Evolutionary conservation across 768 basidiomycete genomes (phyloP).

Genomic region (Atractiella rhizophila): DNA sequence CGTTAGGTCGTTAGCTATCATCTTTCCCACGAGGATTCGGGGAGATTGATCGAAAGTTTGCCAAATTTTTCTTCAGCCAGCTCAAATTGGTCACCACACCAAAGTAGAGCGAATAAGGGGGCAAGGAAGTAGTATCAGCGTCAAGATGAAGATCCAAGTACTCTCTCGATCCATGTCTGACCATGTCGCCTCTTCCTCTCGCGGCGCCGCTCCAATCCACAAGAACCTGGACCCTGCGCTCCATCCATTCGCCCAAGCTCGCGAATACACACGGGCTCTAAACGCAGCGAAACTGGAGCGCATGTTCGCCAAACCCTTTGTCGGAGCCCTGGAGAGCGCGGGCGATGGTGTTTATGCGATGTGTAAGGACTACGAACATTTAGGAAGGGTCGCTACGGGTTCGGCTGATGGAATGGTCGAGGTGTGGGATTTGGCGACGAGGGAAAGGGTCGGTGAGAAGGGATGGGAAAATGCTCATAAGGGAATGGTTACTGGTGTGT

Average conservation of each 20-base stretch:
- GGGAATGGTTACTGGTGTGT: slow-evolving; percentile 59
- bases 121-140: neutral
- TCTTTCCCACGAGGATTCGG: too few species aligned
- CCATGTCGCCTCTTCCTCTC: slow-evolving; percentile 34
- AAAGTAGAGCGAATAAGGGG: too few species aligned
- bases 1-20: too few species aligned
- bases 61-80: too few species aligned
- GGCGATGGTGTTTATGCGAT: slow-evolving; percentile 78
- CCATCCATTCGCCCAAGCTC: slow-evolving; percentile 75
- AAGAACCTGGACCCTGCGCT: slow-evolving; percentile 83
- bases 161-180: slow-evolving; percentile 15
- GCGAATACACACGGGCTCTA: slow-evolving; percentile 77
- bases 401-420: slow-evolving; percentile 90
- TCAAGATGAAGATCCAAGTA: slow-evolving; percentile 16
- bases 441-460: slow-evolving; percentile 32
- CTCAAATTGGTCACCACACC: too few species aligned
- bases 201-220: slow-evolving; percentile 62
- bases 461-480: slow-evolving; percentile 47
- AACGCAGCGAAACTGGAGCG: slow-evolving; percentile 92
- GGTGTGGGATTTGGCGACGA: slow-evolving; percentile 47
- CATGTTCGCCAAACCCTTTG: slow-evolving; percentile 93
- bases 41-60: too few species aligned
- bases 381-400: slow-evolving; percentile 62
- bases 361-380: slow-evolving; percentile 38
- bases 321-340: slow-evolving; percentile 73